phyloP scores from a whole-genome alignment of 768 basidiomycete species.

The Russula earlei region DNA sequence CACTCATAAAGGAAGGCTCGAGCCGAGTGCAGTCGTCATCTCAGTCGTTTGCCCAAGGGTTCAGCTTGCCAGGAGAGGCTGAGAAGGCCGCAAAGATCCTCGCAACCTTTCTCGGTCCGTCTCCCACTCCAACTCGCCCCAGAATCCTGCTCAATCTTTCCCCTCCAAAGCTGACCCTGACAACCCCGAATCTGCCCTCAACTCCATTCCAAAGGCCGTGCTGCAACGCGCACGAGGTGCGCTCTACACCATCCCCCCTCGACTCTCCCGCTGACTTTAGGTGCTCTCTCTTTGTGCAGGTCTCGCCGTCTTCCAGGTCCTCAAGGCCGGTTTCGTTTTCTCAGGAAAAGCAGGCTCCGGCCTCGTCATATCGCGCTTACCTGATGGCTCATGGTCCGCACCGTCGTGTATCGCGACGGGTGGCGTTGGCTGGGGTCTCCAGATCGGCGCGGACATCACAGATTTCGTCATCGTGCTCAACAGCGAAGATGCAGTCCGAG shows the following conservation, averaged over 20 bases:
- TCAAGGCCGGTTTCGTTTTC: conserved; percentile 92
- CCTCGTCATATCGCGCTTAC: conserved; percentile 82
- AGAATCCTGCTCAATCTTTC: neutral
- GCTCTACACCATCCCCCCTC: neutral
- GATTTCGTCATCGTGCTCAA: conserved; percentile 98
- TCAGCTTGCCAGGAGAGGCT: conserved; percentile 85
- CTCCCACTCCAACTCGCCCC: neutral
- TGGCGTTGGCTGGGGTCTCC: conserved; percentile 89
- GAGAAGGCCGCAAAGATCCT: conserved; percentile 92
- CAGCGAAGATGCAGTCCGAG: conserved; percentile 89
- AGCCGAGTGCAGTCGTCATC: conserved; percentile 66
- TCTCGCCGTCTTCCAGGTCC: conserved; percentile 87
- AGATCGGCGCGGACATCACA: conserved; percentile 91
- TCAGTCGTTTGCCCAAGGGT: conserved; percentile 71
- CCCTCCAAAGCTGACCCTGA: conserved; percentile 73
- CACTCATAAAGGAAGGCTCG: conserved; percentile 59
- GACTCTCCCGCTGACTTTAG: neutral
- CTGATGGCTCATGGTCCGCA: conserved; percentile 94
- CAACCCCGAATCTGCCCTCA: conserved; percentile 82
- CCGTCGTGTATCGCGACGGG: conserved; percentile 96
- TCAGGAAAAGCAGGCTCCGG: conserved; percentile 93
- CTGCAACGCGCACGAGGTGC: conserved; percentile 80
- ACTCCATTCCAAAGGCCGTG: conserved; percentile 88
- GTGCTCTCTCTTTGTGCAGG: conserved; percentile 37
- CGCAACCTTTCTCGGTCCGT: conserved; percentile 78